Evolutionary conservation across 1,284 basidiomycete species (phyloP), one percentile per base, ranked within the genome.

Genomic region (Tilletia horrida): DNA sequence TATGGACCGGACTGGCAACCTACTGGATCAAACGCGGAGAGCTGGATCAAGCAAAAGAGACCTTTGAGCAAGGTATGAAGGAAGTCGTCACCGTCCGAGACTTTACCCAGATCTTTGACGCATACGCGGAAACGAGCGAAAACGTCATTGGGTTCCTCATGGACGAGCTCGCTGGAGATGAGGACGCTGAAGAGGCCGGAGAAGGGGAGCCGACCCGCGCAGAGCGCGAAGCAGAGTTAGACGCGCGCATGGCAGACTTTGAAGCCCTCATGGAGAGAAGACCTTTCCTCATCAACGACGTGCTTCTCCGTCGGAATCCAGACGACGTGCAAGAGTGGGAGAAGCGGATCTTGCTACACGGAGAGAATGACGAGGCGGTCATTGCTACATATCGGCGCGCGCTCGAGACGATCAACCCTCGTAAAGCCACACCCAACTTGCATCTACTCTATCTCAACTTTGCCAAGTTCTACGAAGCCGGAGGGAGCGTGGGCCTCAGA

Each of bases 311-410:
- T 67, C 85, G 96, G 74, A 99, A 99, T 84, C 92, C 93, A 0
- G 92, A 97, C 78, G 96, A 99, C 77, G 95, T 98, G 0, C 93
- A 96, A 76, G 96, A 99, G 82, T 99, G 96, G 96, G 95, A 97
- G 84, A 98, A 98, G 84, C 86, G 94, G 11, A 88, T 97, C n/a
- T 92, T 92, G 2, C 83, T 98, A 48, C 93, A 89, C 87, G 95
- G 91, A 14, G 89, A 92, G 63, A 88, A 97, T 76, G 95, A 98
- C 81, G 91, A 90, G 74, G 93, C 93, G 85, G 90, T 97, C 21
- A 91, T 93, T 16, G 90, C 91, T 76, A 97, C 94, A 2, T 98
- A 97, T 82, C 90, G 89, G 50, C 87, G 88, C 76, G 95, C 96
- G 0, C 84, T 97, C 59, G 90, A 91, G 71, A 95, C 92, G 0